Evolutionary conservation across 129 eudicot genomes (phyloP), one percentile per base, ranked within the genome.

Genomic region (Flaveria sonorensis): DNA sequence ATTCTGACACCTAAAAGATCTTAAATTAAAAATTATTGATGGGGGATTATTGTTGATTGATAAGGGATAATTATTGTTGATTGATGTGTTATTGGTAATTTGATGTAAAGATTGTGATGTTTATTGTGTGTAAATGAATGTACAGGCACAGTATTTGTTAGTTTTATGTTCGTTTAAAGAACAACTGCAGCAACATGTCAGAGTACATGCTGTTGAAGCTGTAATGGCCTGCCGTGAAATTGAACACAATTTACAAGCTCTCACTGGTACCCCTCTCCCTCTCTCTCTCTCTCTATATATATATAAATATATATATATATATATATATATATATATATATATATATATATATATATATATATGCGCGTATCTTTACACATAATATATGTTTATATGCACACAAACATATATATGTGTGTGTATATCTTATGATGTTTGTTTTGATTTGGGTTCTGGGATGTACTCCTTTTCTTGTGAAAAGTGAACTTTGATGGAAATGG

Each of bases 191-290:
- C 97, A 93, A 86, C 98, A 93, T 89, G 97, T 91, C 82, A 87
- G 98, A 80, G 93, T 93, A 72, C 96, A 93, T 85, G 98, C 98
- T 67, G 92, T 93, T 73, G 98, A 93, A 86, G 98, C 98, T 72
- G 98, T 93, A 81, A 87, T 88, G 97, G 97, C 96, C 77, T 90
- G 98, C 91, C 89, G 97, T 52, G 98, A 90, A 78, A 90, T 93
- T 73, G 98, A 93, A 61, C 98, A 93, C 59, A 87, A 81, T 79
- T 75, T 93, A 32, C 97, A 90, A 86, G 81, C 89, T 84, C 82
- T 93, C 24, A 93, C 98, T 24, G 97, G 98, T 92, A 72, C 71
- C 21, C 32, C 62, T 43, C 70, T 56, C 61, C 60, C 64, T 68
- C 30, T 36, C 40, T 36, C 6, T 32, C 4, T 30, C 3, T 30